phyloP scores from a whole-genome alignment of 768 basidiomycete species.

The Neoboletus brunneissimus region DNA sequence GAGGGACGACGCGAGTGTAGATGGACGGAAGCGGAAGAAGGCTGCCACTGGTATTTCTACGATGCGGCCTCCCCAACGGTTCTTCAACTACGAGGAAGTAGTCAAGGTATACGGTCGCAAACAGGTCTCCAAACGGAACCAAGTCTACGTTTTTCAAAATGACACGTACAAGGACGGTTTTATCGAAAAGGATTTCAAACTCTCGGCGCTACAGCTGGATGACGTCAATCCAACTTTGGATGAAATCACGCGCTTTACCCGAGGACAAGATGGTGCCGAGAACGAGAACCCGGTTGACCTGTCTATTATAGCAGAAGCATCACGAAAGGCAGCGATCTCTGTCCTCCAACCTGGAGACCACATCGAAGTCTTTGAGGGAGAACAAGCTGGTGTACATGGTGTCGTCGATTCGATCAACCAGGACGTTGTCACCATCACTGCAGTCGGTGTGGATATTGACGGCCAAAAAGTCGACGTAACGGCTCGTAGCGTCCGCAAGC shows the following conservation, averaged over 20 bases:
- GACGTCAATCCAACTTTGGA: conserved; percentile 94
- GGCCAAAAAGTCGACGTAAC: conserved; percentile 85
- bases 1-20: conserved; percentile 67
- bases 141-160: conserved; percentile 81
- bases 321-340: conserved; percentile 84
- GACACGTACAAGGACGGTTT: conserved; percentile 96
- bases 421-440: conserved; percentile 83
- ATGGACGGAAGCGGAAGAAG: conserved; percentile 80
- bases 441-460: conserved; percentile 77
- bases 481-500: conserved; percentile 86
- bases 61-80: conserved; percentile 85
- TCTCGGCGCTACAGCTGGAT: conserved; percentile 74
- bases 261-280: conserved; percentile 67
- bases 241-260: conserved; percentile 89
- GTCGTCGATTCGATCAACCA: conserved; percentile 85
- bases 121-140: conserved; percentile 68
- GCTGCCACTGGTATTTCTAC: conserved; percentile 42
- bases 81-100: conserved; percentile 94
- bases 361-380: conserved; percentile 96
- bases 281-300: conserved; percentile 76
- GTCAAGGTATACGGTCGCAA: conserved; percentile 81
- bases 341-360: conserved; percentile 98
- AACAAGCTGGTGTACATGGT: conserved; percentile 91
- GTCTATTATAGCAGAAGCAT: conserved; percentile 88
- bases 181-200: conserved; percentile 92